Evolutionary conservation across 768 basidiomycete species (phyloP), one percentile per base, ranked within the genome.

Genomic region (Mycena amicta): DNA sequence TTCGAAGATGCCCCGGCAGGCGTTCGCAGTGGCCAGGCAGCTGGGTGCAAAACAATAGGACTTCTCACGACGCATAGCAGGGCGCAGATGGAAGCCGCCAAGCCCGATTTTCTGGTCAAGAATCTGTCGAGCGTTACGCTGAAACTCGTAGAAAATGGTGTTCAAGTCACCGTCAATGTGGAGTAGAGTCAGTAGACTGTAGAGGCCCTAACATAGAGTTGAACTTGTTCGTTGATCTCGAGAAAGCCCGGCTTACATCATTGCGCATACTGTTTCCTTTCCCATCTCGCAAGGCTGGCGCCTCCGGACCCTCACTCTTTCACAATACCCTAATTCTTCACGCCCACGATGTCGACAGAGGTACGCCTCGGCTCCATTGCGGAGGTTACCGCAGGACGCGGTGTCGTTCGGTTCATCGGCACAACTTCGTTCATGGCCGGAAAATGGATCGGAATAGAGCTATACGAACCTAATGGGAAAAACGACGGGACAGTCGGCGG

Each of bases 401-500:
- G 97, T 2, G 78, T 88, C 46, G 89, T 98, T 46, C 83, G 95
- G 23, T 99, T 94, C 79, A 83, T 81, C 51, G 97, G 96, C 0
- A 61, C 84, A 29, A 95, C 96, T 0, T 80, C 82, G 2, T 98
- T 98, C 71, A 83, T 92, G 22, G 73, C 85, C 1, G 97, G 97
- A 0, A 93, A 90, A 80, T 99, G 96, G 96, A 82, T 97, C 50
- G 97, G 97, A 11, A 86, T 98, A 53, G 95, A 96, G 68, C 82
- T 99, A 46, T 83, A 81, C 56, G 87, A 89, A 66, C 74, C 84
- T 6, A 88, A 84, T 45, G 97, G 97, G 37, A 99, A 98, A 87
- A 99, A 99, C 77, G 92, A 98, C 66, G 97, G 97, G 1, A 83
- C 86, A 1, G 90, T 99, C 6, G 79, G 88, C 31, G 93, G 89